phyloP scores from a whole-genome alignment of 106 monocot genomes.

The Triglochin maritima region DNA sequence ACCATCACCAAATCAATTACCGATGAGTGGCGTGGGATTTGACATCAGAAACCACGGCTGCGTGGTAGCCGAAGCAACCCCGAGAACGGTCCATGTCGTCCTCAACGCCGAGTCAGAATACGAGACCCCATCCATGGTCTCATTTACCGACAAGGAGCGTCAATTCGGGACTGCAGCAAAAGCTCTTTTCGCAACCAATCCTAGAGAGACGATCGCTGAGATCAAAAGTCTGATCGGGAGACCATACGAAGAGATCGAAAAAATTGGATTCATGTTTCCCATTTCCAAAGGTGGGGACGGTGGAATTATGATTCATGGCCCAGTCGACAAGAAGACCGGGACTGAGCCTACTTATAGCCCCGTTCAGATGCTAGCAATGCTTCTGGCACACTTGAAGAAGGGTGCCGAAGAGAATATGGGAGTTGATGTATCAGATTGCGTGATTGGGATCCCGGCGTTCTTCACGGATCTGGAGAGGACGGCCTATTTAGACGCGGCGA shows the following conservation, averaged over 20 bases:
- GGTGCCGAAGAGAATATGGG: constrained; percentile 42
- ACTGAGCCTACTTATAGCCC: background rate
- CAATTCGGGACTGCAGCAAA: constrained; percentile 37
- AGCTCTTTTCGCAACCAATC: constrained; percentile 29
- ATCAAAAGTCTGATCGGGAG: constrained; percentile 49
- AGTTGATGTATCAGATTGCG: constrained; percentile 34
- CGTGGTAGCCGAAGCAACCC: constrained; percentile 50
- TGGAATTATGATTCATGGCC: constrained; percentile 1
- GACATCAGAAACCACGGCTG: constrained; percentile 71
- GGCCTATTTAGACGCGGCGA: constrained; percentile 56
- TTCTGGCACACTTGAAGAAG: constrained; percentile 22
- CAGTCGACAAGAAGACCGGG: background rate
- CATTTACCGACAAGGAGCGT: constrained; percentile 63
- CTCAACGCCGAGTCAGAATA: constrained; percentile 72
- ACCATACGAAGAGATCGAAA: background rate
- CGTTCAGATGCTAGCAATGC: constrained; percentile 10
- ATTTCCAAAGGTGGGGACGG: constrained; percentile 1
- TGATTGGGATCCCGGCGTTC: constrained; percentile 69
- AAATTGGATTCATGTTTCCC: constrained; percentile 8
- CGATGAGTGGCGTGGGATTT: constrained; percentile 71
- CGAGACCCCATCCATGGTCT: constrained; percentile 62
- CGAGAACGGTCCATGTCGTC: constrained; percentile 61
- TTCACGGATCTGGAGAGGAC: constrained; percentile 54
- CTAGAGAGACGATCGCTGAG: constrained; percentile 39
- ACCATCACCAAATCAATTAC: too few species aligned